A percentile compares a stretch with the other conserved stretches of the same genome.
Evolutionary conservation across 169 alveolate species (phyloP).

Genomic region (Fabrea salina): DNA sequence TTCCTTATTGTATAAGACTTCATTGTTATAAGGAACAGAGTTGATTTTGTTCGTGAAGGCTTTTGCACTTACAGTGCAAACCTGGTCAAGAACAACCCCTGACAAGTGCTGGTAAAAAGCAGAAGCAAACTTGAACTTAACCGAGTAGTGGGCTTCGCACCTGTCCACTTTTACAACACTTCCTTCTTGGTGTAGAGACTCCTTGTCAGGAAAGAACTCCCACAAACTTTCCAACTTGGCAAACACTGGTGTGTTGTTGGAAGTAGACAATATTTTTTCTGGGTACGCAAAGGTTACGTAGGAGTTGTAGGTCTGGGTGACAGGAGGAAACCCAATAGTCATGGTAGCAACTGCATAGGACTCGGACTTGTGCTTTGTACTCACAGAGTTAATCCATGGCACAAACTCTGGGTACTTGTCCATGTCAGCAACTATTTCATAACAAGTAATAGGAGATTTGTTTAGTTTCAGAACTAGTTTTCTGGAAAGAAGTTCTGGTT

Average conservation of each 20-base stretch:
- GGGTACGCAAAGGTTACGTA: constrained; percentile 6
- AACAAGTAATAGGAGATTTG: constrained; percentile 4
- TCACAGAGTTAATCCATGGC: neutral
- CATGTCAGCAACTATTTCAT: constrained; percentile 18
- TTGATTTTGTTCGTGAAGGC: neutral
- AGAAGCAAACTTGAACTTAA: neutral
- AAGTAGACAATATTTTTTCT: neutral
- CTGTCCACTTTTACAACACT: neutral
- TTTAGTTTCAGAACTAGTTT: neutral
- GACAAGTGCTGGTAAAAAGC: neutral
- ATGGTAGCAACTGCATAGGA: neutral
- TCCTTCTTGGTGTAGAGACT: neutral
- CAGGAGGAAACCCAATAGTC: constrained; percentile 16
- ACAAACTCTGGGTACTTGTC: constrained; percentile 7
- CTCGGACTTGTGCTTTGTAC: neutral
- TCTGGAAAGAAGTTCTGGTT: neutral
- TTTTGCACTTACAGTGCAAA: neutral
- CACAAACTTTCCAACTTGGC: constrained; percentile 15
- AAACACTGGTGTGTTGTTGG: constrained; percentile 2
- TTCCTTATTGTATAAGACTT: neutral
- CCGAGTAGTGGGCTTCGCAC: constrained; percentile 3
- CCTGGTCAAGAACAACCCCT: neutral
- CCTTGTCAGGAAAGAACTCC: constrained; percentile 1
- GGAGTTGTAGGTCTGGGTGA: constrained; percentile 3
- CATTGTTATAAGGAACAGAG: neutral